These are phyloP conservation scores for Fraxinus nigra DNA, from an alignment of 305 asterid genomes.

Conservation along the genomic window DNA sequence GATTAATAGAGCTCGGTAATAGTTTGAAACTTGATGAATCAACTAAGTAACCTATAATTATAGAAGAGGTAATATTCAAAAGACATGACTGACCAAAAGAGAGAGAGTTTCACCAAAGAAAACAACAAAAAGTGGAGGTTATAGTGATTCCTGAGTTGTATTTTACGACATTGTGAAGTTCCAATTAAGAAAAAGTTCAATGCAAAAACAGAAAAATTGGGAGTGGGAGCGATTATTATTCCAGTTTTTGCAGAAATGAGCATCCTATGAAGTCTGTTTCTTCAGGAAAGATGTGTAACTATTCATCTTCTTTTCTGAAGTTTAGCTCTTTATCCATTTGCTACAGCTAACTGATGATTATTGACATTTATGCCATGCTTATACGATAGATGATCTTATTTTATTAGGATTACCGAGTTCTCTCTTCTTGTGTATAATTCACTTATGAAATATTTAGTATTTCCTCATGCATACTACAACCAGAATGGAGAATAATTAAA, in stretches of 20 bases:
- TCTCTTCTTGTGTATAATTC: background rate
- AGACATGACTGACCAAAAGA: background rate
- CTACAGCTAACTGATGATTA: background rate
- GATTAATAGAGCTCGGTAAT: conserved; percentile 4
- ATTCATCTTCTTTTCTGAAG: background rate
- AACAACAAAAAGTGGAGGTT: background rate
- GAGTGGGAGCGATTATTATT: background rate
- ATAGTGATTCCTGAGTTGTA: background rate
- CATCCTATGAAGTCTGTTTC: background rate
- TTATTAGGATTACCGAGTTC: background rate
- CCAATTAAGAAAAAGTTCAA: background rate
- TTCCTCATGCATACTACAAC: background rate
- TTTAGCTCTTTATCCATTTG: background rate
- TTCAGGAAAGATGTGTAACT: background rate
- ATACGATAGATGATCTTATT: background rate
- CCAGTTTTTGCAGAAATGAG: background rate
- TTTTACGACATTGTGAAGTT: background rate
- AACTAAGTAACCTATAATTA: background rate
- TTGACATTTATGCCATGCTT: background rate
- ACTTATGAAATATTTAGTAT: background rate
- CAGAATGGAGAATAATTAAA: background rate
- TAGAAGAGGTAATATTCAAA: conserved; percentile 13
- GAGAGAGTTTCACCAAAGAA: background rate
- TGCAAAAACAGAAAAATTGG: background rate
- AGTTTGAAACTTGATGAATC: conserved; percentile 5